phyloP scores from a whole-genome alignment of 129 eudicot species.

The Pulicaria dysenterica region DNA sequence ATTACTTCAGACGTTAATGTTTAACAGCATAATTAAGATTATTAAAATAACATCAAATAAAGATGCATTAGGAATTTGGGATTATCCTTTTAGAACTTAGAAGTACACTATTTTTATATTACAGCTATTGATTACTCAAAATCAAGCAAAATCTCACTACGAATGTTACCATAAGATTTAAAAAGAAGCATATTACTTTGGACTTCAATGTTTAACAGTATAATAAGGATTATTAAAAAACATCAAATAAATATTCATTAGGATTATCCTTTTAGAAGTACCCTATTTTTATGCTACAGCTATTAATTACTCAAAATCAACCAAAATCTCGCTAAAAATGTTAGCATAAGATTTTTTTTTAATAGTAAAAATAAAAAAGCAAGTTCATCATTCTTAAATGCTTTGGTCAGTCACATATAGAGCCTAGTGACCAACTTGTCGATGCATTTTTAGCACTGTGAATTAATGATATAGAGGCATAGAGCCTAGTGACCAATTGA shows the following conservation, averaged over 20 bases:
- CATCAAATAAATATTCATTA: background rate
- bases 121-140: background rate
- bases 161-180: constrained; percentile 2
- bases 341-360: too few species aligned
- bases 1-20: background rate
- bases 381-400: background rate
- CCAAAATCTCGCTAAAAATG: too few species aligned
- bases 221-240: background rate
- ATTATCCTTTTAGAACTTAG: background rate
- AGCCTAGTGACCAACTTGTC: too few species aligned
- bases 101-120: background rate
- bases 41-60: background rate
- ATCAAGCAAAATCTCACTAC: background rate
- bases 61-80: too few species aligned
- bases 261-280: background rate
- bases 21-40: background rate
- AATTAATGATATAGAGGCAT: background rate
- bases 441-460: background rate
- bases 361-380: too few species aligned
- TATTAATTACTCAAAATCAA: too few species aligned
- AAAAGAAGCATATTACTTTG: too few species aligned
- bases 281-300: too few species aligned
- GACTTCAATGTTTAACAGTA: background rate
- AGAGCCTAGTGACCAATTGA: background rate
- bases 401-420: background rate